Percentiles rank a stretch among this genome's conserved stretches.
phyloP scores from a whole-genome alignment of 345 rosid genomes.

The Citrus inodora region DNA sequence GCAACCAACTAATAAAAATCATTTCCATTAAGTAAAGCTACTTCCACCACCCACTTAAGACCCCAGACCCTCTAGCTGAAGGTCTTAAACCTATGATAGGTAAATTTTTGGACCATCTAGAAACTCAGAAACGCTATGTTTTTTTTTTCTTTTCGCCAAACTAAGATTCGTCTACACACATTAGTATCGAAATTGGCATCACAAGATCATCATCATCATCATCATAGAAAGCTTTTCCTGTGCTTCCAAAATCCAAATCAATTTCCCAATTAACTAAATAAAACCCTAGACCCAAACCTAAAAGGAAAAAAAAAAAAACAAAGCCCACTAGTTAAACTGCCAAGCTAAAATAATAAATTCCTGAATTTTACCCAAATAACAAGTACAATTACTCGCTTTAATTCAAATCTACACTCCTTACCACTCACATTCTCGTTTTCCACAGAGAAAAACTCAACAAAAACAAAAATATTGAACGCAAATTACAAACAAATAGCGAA shows the following conservation, averaged over 20 bases:
- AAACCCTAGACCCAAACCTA: neutral
- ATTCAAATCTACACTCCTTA: neutral
- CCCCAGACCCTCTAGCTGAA: neutral
- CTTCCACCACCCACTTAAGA: neutral
- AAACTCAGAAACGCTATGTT: neutral
- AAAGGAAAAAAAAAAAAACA: neutral
- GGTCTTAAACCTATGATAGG: neutral
- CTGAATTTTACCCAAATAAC: neutral
- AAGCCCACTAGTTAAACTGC: neutral
- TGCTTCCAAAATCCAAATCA: neutral
- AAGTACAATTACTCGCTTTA: neutral
- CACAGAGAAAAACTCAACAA: conserved; percentile 14
- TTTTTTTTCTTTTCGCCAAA: neutral
- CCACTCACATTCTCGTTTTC: neutral
- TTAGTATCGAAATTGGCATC: neutral
- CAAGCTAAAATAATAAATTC: neutral
- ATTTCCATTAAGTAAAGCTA: neutral
- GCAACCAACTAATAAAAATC: neutral
- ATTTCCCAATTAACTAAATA: neutral
- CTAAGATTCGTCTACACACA: neutral
- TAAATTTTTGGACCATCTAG: neutral
- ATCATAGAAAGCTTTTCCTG: neutral
- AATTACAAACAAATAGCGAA: conserved; percentile 1
- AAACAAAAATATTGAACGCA: conserved; percentile 15
- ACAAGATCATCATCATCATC: neutral